These are phyloP conservation scores for Hypomyces perniciosus DNA, from an alignment of 2,329 filamentous ascomycete genomes.

Conservation along the genomic window DNA sequence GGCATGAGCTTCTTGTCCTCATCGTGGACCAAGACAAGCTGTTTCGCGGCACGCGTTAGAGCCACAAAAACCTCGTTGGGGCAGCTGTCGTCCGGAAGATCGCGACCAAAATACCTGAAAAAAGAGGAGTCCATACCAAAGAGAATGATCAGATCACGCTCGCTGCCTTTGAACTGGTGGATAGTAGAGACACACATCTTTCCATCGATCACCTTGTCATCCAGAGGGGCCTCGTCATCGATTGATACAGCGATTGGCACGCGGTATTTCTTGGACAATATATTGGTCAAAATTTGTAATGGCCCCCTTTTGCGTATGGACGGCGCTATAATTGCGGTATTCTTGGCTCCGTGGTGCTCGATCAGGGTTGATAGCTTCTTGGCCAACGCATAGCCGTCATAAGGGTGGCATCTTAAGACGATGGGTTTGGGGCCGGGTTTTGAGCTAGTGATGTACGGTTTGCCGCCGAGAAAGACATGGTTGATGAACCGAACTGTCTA, in stretches of 20 bases:
- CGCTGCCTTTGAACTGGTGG: conserved; percentile 29
- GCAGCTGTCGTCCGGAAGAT: conserved; percentile 23
- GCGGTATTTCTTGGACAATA: background rate
- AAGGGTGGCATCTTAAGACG: conserved; percentile 17
- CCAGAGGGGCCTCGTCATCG: conserved; percentile 10
- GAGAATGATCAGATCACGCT: conserved; percentile 25
- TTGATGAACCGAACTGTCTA: conserved; percentile 23
- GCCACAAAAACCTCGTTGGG: conserved; percentile 26
- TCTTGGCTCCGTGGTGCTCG: conserved; percentile 1
- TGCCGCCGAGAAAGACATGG: conserved; percentile 20
- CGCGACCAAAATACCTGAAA: conserved; percentile 19
- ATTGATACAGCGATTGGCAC: background rate
- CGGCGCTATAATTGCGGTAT: conserved; percentile 3
- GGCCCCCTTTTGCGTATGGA: background rate
- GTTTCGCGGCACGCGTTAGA: conserved; percentile 23
- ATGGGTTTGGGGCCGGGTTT: conserved; percentile 24
- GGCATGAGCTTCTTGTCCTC: conserved; percentile 17
- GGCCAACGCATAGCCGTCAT: conserved; percentile 12
- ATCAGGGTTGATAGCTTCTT: background rate
- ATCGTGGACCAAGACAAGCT: conserved; percentile 24
- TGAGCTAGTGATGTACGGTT: conserved; percentile 23
- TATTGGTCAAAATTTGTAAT: background rate
- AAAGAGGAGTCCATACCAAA: conserved; percentile 21
- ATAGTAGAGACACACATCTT: conserved; percentile 27
- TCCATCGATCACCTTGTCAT: conserved; percentile 21